Base-by-base conservation (phyloP, 495 filamentous ascomycete species). In the Echria macrotheca region DNA sequence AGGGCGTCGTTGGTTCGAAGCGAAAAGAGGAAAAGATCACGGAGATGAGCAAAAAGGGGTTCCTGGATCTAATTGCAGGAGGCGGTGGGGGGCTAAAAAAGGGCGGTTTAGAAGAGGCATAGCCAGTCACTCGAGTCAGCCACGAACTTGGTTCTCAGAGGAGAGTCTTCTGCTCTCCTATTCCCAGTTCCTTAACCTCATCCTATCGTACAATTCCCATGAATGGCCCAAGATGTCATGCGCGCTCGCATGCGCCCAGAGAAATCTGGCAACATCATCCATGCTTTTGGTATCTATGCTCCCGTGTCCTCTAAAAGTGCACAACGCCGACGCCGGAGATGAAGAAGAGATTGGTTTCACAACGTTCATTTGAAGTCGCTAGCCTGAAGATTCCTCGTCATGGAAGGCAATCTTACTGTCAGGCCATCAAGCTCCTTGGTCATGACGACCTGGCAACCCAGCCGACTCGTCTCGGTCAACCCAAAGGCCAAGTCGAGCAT, bases 401-500 rank as follows among this genome's bases (percentile, higher is more conserved):
- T 96, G 24, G 80, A 76, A 10, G 93, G 93, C 55, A 98, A 68
- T 58, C 78, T 84, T 18, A 98, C 89, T 47, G 78, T 73, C 56
- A 98, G 38, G 0, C 93, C 93, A 61, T 97, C 87, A 46, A 97
- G 69, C 53, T 91, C 87, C 67, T 87, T 88, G 17, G 64, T 83
- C 91, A 98, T 96, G 57, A 81, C 65, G 23, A 97, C 86, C 73
- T 98, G 93, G 68, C 93, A 98, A 5, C 93, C 93, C 38, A 98
- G 68, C n/a, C 93, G 79, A 36, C 88, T 95, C 38, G 94, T 98
- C 72, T 98, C 93, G 5, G 91, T 96, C 57, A 97, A 60, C 0
- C 93, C 93, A 65, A 98, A 98, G 0, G 93, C 93, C 50, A 97
- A 66, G 65, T 98, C 93, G 57, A 98, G 72, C 93, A 98, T 98